Evolutionary conservation across 495 filamentous ascomycete species (phyloP).

Genomic region (Mycothermus thermophilus): DNA sequence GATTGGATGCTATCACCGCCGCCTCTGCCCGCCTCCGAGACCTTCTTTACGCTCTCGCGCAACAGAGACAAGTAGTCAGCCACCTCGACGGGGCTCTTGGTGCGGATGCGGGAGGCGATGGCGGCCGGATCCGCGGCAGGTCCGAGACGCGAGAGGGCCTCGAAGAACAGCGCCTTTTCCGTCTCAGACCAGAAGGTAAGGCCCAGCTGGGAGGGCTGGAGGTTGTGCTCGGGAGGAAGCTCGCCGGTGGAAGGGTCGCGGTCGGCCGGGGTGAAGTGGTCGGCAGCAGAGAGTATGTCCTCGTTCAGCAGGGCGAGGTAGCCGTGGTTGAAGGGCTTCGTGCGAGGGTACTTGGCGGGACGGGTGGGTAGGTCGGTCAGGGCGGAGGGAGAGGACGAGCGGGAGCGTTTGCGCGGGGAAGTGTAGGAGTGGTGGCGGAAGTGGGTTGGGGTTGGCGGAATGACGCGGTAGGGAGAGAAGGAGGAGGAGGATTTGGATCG

Average conservation of each 20-base stretch:
- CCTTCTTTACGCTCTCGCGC: constrained; percentile 21
- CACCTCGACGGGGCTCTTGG: constrained; percentile 66
- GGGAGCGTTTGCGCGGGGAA: constrained; percentile 7
- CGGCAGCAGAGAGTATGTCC: constrained; percentile 32
- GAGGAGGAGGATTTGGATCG: neutral
- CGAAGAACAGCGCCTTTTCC: constrained; percentile 62
- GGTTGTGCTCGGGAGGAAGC: no score
- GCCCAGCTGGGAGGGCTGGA: constrained; percentile 43
- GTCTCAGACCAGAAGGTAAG: constrained; percentile 49
- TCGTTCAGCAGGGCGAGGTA: constrained; percentile 50
- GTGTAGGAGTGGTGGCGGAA: neutral
- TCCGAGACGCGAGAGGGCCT: constrained; percentile 47
- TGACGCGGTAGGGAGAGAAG: constrained; percentile 3
- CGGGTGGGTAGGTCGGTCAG: constrained; percentile 4
- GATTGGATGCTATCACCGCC: constrained; percentile 14
- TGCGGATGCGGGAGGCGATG: constrained; percentile 49
- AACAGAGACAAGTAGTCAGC: constrained; percentile 51
- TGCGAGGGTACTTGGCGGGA: constrained; percentile 20
- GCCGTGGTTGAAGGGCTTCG: constrained; percentile 29
- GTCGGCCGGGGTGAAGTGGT: constrained; percentile 11
- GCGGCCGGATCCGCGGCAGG: constrained; percentile 40
- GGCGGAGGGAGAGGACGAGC: constrained; percentile 1
- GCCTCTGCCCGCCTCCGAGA: neutral
- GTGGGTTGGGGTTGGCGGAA: constrained; percentile 5
- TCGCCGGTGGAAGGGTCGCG: no score